phyloP scores from a whole-genome alignment of 257 asterid species.

The Nicotiana benthamiana region DNA sequence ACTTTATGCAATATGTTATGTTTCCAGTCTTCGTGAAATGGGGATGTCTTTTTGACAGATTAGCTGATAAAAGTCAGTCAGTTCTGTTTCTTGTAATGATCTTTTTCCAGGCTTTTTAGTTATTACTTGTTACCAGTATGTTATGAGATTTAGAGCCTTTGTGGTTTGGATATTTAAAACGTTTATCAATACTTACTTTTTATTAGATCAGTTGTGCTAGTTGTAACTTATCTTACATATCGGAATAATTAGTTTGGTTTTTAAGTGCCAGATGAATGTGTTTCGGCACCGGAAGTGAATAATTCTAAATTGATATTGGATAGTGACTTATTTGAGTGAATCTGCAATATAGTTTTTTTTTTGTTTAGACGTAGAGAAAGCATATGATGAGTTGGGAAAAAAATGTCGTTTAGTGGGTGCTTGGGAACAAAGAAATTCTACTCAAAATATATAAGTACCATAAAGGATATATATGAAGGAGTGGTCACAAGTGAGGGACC shows the following conservation, averaged over 20 bases:
- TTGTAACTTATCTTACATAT: not conserved
- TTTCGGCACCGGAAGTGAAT: not conserved
- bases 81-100: not conserved
- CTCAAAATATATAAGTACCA: not conserved
- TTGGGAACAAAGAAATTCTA: no score
- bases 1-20: not conserved
- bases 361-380: not conserved
- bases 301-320: not conserved
- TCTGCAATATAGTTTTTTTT: not conserved
- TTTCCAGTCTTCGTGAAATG: not conserved
- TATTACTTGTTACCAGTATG: not conserved
- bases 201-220: not conserved
- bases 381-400: not conserved
- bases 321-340: not conserved
- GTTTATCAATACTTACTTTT: not conserved
- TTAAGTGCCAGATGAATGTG: not conserved
- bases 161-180: not conserved
- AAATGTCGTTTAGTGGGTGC: not conserved
- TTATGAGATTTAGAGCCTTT: not conserved
- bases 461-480: not conserved
- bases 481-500: not conserved
- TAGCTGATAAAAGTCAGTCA: not conserved
- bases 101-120: not conserved
- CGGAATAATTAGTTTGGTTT: not conserved
- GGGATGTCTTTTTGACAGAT: not conserved